These are phyloP conservation scores for Fonsecaea monophora DNA, from an alignment of 2,329 filamentous ascomycete species.

Conservation along the genomic window DNA sequence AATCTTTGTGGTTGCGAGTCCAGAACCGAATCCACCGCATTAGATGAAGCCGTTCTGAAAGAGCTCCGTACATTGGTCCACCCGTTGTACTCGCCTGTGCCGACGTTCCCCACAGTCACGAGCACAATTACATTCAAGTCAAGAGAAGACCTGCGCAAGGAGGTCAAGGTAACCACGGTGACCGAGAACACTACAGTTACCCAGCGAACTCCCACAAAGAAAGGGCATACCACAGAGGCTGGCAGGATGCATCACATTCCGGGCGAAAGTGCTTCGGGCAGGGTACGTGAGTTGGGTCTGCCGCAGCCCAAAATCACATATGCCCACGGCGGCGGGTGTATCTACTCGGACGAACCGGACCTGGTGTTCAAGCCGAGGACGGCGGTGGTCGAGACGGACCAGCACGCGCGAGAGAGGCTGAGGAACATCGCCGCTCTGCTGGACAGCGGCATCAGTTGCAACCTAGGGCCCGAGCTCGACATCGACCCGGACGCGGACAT, in stretches of 20 bases:
- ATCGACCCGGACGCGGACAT: neutral
- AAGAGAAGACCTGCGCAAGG: slow-evolving; percentile 5
- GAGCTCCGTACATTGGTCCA: slow-evolving; percentile 26
- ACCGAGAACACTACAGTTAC: neutral
- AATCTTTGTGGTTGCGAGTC: neutral
- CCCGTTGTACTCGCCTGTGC: slow-evolving; percentile 24
- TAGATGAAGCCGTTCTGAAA: slow-evolving; percentile 16
- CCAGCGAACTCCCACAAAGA: neutral
- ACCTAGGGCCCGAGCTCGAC: neutral
- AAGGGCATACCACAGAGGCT: neutral
- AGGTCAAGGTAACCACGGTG: slow-evolving; percentile 21
- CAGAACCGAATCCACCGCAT: slow-evolving; percentile 1
- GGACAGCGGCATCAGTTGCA: slow-evolving; percentile 8
- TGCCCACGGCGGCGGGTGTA: slow-evolving; percentile 26
- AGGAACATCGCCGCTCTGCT: slow-evolving; percentile 17
- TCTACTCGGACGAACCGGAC: slow-evolving; percentile 19
- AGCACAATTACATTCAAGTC: neutral
- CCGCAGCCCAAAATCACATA: slow-evolving; percentile 23
- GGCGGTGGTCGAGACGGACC: slow-evolving; percentile 23
- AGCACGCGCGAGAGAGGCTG: slow-evolving; percentile 17
- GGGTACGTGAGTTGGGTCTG: neutral
- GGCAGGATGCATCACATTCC: neutral
- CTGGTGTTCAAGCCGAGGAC: slow-evolving; percentile 20
- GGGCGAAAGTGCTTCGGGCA: neutral
- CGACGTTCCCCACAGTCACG: slow-evolving; percentile 10